Evolutionary conservation across 225 moss, liverwort and hornwort species (phyloP).

Genomic region (Asterella californica): DNA sequence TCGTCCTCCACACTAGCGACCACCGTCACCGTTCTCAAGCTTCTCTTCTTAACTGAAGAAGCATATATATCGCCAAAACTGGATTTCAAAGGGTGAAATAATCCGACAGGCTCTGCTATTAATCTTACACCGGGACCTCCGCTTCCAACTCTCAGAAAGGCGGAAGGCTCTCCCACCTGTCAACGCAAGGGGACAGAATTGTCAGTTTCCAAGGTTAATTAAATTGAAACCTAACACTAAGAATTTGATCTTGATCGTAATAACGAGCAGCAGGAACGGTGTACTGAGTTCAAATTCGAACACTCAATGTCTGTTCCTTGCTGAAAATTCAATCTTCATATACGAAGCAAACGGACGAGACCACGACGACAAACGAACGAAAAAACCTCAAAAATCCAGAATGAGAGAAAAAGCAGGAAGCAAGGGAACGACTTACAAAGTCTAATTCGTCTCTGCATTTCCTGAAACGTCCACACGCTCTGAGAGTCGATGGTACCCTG

Average conservation of each 20-base stretch:
- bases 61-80: background rate
- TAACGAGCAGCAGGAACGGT: background rate
- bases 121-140: background rate
- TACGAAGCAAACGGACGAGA: background rate
- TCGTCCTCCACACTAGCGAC: constrained; percentile 18
- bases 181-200: background rate
- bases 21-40: background rate
- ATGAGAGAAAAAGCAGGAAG: background rate
- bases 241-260: background rate
- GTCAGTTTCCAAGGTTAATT: background rate
- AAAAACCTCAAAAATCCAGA: background rate
- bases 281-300: background rate
- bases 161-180: constrained; percentile 7
- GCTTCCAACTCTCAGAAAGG: background rate
- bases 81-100: constrained; percentile 12
- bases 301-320: background rate
- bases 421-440: background rate
- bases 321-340: background rate
- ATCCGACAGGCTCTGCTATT: background rate
- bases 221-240: background rate
- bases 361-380: too few relatives aligned
- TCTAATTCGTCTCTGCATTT: background rate
- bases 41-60: background rate
- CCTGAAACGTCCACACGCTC: background rate
- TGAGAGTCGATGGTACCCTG: background rate